These are phyloP conservation scores for Lineolata rhizophorae DNA, from an alignment of 495 filamentous ascomycete genomes.

Conservation along the genomic window DNA sequence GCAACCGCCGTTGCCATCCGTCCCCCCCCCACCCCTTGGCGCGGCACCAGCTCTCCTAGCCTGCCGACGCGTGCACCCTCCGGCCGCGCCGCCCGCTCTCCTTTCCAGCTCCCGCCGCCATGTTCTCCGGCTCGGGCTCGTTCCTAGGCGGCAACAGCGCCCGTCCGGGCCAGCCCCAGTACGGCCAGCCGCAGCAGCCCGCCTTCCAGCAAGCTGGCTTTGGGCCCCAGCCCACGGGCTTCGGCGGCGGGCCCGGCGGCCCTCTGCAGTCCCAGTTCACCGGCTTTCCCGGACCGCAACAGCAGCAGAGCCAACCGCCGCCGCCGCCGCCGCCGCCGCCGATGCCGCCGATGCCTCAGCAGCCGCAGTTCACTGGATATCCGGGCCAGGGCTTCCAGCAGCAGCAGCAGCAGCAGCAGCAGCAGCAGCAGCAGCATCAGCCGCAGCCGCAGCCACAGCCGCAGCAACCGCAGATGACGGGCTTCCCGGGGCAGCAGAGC, in stretches of 20 bases:
- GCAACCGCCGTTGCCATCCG: too few relatives aligned
- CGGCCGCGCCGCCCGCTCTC: too few relatives aligned
- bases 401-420: slow-evolving; percentile 20
- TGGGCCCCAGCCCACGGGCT: slow-evolving; percentile 23
- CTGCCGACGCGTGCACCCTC: too few relatives aligned
- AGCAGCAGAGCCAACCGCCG: slow-evolving; percentile 26
- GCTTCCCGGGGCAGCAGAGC: slow-evolving; percentile 26
- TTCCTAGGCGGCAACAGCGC: slow-evolving; percentile 58
- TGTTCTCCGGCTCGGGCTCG: slow-evolving; percentile 78
- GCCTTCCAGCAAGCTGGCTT: slow-evolving; percentile 15
- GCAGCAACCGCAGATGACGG: slow-evolving; percentile 30
- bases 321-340: slow-evolving; percentile 31
- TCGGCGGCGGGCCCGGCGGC: too few relatives aligned
- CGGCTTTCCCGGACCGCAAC: slow-evolving; percentile 34
- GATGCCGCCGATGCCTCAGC: slow-evolving; percentile 36
- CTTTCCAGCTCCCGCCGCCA: too few relatives aligned
- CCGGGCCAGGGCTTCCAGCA: slow-evolving; percentile 26
- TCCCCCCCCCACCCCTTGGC: too few relatives aligned
- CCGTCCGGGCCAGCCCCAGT: slow-evolving; percentile 49
- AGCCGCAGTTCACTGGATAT: slow-evolving; percentile 34
- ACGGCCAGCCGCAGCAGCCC: slow-evolving; percentile 35
- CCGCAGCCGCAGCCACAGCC: slow-evolving; percentile 27
- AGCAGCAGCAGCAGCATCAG: too few relatives aligned
- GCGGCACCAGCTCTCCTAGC: too few relatives aligned
- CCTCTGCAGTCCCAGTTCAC: slow-evolving; percentile 27